phyloP scores from a whole-genome alignment of 257 asterid genomes.

The Cynanchum wilfordii region DNA sequence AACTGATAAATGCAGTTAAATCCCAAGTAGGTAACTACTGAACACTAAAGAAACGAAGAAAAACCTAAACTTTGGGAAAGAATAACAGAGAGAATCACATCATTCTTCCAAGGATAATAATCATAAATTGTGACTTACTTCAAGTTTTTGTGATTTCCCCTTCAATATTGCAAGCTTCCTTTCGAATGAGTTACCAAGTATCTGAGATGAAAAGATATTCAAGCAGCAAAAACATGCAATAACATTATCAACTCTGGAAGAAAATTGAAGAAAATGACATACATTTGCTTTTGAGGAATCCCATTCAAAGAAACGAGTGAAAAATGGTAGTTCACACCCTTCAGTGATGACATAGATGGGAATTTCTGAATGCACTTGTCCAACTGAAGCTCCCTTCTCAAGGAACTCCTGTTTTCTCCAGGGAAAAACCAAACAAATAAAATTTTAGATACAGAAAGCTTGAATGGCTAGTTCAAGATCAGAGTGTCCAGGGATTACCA shows the following conservation, averaged over 20 bases:
- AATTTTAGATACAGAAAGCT: neutral
- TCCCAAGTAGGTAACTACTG: neutral
- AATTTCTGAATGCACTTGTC: conserved; percentile 44
- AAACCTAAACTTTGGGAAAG: neutral
- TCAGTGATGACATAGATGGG: conserved; percentile 66
- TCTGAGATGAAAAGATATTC: conserved; percentile 33
- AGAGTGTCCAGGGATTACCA: conserved; percentile 18
- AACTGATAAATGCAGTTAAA: neutral
- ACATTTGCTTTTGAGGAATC: conserved; percentile 63
- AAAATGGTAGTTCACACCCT: conserved; percentile 74
- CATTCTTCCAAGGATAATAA: neutral
- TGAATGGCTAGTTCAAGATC: conserved; percentile 6
- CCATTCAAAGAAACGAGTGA: conserved; percentile 80
- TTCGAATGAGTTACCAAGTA: conserved; percentile 85
- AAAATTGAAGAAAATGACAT: conserved; percentile 18
- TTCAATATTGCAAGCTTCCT: conserved; percentile 67
- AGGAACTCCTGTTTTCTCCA: conserved; percentile 49
- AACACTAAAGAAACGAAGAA: neutral
- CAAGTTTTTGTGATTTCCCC: conserved; percentile 26
- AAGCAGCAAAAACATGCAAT: neutral
- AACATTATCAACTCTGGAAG: neutral
- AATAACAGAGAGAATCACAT: neutral
- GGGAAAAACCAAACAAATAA: conserved; percentile 13
- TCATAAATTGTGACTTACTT: conserved; percentile 19
- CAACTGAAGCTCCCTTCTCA: conserved; percentile 45